Evolutionary conservation across 352 stramenopile genomes (phyloP), one percentile per base, ranked within the genome.

Genomic region (Pythium phragmitis): DNA sequence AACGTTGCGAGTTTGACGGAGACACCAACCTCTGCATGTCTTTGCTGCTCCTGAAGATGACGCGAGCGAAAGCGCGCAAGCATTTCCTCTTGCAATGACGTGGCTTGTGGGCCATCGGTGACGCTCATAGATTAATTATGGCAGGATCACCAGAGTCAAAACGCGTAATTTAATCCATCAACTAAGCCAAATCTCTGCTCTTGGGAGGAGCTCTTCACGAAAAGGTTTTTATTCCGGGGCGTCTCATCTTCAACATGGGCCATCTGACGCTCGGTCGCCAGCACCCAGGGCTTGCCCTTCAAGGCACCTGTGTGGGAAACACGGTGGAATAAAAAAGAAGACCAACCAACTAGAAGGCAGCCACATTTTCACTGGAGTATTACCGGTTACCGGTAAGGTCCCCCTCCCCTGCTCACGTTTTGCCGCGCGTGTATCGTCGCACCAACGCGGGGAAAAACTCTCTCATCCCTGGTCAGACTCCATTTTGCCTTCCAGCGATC

Each of bases 241-340:
- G 16, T 55, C 58, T 39, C 28, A 67, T 57, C 60, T 67, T 67
- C 60, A 67, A 67, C 60, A 57, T 67, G 51, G 33, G 23, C 41
- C n/a, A 34, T 48, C 51, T 67, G 60, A 60, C 60, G 43, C 7
- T 17, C 43, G 36, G 28, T 33, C 47, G 59, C 48, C 39, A 54
- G 57, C 41, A 42, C 23, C 13, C 2, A 46, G 8, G 13, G 14
- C 39, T 39, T 46, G 39, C 39, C 26, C 26, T 30, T 30, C 26
- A 5, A 30, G 26, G 26, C 26, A 30, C 26, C 14, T 17, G 8
- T 46, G 39, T 46, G 39, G 39, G 39, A 46, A 46, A 19, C 11
- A 41, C 3, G 8, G 54, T 49, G 56, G 21, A 45, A 41, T 49
- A 54, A 54, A 33, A 62, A 54, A 62, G 30, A 62, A 46, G 45